phyloP scores from a whole-genome alignment of 2,329 filamentous ascomycete species.

The Fusarium burgessii region DNA sequence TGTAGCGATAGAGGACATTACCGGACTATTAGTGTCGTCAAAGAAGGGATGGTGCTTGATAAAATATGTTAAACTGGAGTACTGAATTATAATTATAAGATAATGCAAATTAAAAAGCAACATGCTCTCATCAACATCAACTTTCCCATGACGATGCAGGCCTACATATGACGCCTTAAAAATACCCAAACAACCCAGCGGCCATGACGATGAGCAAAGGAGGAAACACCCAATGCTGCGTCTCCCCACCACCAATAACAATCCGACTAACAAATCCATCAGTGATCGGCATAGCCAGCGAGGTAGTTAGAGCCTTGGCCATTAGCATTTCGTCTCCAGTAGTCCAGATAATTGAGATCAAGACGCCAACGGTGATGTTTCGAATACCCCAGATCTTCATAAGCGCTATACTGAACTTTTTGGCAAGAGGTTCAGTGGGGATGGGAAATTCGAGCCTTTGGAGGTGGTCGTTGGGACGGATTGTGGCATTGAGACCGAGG shows the following conservation, averaged over 20 bases:
- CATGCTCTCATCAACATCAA: too few species aligned
- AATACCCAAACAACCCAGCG: constrained; percentile 12
- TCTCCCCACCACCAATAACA: constrained; percentile 6
- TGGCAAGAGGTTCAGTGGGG: constrained; percentile 9
- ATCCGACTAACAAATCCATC: constrained; percentile 17
- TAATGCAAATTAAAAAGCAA: too few species aligned
- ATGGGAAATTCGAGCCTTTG: constrained; percentile 10
- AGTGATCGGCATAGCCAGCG: constrained; percentile 2
- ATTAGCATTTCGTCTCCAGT: not conserved
- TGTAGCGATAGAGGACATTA: too few species aligned
- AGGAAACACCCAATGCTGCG: constrained; percentile 23
- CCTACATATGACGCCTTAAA: not conserved
- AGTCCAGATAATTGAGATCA: not conserved
- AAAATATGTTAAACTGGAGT: too few species aligned
- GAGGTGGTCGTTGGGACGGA: constrained; percentile 16
- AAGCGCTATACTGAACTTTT: constrained; percentile 8
- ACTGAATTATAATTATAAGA: too few species aligned
- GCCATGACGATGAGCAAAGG: constrained; percentile 4
- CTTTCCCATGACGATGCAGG: too few species aligned
- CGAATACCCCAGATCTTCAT: constrained; percentile 26
- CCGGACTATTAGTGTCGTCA: too few species aligned
- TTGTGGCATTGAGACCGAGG: constrained; percentile 18
- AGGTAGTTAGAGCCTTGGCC: not conserved
- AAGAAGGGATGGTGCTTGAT: too few species aligned
- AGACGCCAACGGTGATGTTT: constrained; percentile 11